These are phyloP conservation scores for Geotrichum bryndzae DNA, from an alignment of 1,139 yeast species.

Conservation along the genomic window DNA sequence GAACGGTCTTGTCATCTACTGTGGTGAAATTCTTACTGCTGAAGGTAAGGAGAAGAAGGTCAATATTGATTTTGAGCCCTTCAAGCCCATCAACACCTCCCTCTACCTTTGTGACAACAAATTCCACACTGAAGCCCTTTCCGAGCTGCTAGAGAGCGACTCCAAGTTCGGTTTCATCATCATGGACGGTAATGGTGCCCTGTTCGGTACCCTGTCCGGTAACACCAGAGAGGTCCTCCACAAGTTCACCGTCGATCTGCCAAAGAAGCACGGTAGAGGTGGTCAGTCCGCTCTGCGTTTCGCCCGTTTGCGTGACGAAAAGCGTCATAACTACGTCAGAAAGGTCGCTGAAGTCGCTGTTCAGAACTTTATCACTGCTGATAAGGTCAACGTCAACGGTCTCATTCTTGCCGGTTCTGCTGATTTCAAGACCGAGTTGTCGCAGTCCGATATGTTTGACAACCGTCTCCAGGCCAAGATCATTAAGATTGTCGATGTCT, in stretches of 20 bases:
- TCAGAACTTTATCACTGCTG: slow-evolving; percentile 87
- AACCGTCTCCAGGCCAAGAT: slow-evolving; percentile 80
- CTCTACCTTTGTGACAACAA: slow-evolving; percentile 94
- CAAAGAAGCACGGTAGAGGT: slow-evolving; percentile 99
- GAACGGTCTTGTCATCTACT: slow-evolving; percentile 89
- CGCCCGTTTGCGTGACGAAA: slow-evolving; percentile 97
- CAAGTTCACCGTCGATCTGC: slow-evolving; percentile 93
- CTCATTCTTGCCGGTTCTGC: slow-evolving; percentile 97
- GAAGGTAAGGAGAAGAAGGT: slow-evolving; percentile 96
- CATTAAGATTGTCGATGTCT: slow-evolving; percentile 88
- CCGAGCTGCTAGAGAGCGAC: slow-evolving; percentile 90
- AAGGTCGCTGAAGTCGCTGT: slow-evolving; percentile 98
- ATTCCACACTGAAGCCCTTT: slow-evolving; percentile 93
- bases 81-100: slow-evolving; percentile 96
- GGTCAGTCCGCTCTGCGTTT: slow-evolving; percentile 99
- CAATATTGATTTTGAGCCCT: slow-evolving; percentile 92
- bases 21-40: slow-evolving; percentile 96
- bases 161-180: slow-evolving; percentile 94
- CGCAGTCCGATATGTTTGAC: slow-evolving; percentile 90
- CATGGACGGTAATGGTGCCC: slow-evolving; percentile 98
- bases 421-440: slow-evolving; percentile 91
- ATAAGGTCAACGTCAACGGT: slow-evolving; percentile 90
- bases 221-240: slow-evolving; percentile 94
- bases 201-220: slow-evolving; percentile 94
- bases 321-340: slow-evolving; percentile 96